phyloP scores from a whole-genome alignment of 345 rosid species.

The Alliaria petiolata region DNA sequence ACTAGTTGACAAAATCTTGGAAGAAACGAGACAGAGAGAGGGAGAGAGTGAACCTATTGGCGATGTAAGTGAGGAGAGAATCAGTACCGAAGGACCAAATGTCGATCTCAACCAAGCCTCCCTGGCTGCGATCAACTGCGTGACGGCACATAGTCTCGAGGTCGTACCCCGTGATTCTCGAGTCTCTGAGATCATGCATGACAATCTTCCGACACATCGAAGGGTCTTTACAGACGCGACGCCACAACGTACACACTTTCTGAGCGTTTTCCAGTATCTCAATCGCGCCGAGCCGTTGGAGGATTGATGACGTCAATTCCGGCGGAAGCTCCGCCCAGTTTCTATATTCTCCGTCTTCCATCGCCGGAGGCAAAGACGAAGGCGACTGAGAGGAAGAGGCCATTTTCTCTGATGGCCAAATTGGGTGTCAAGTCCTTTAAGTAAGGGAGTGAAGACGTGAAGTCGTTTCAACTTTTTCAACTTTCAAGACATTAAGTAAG shows the following conservation, averaged over 20 bases:
- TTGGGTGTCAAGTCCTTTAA: neutral
- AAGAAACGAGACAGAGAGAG: no score
- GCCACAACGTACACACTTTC: conserved; percentile 53
- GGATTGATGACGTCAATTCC: conserved; percentile 41
- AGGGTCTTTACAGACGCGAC: conserved; percentile 44
- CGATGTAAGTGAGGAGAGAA: conserved; percentile 41
- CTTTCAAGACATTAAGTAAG: no score
- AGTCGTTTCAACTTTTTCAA: no score
- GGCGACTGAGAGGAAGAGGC: neutral
- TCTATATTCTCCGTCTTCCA: neutral
- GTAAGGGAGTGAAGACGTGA: neutral
- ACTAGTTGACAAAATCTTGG: no score
- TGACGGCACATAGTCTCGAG: conserved; percentile 30
- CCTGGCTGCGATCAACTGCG: conserved; percentile 59
- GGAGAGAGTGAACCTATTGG: neutral
- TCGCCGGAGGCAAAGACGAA: neutral
- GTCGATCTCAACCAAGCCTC: conserved; percentile 40
- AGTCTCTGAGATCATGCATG: conserved; percentile 7
- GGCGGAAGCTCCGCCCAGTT: conserved; percentile 57
- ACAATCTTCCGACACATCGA: conserved; percentile 47
- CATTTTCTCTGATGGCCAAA: neutral
- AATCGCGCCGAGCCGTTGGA: conserved; percentile 31
- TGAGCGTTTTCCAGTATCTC: conserved; percentile 44
- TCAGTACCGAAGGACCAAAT: conserved; percentile 41
- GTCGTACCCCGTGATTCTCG: neutral